phyloP scores from a whole-genome alignment of 352 stramenopile genomes.

The Phytophthora citrophthora region DNA sequence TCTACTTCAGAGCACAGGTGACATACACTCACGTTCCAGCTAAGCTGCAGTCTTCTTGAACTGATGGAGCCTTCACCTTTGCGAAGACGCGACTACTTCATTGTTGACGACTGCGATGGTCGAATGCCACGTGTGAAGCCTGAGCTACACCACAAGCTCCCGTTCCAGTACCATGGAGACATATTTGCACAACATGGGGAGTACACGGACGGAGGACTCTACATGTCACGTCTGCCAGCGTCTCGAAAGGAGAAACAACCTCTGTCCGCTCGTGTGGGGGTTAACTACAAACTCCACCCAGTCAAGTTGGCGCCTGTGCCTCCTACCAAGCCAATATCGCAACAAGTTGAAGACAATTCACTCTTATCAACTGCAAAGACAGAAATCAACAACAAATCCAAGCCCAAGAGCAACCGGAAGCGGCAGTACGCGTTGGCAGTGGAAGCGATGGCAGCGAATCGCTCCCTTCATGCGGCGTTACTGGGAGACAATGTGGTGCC shows the following conservation, averaged over 20 bases:
- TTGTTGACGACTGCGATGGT: slow-evolving; percentile 20
- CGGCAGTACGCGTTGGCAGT: slow-evolving; percentile 69
- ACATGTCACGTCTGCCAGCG: slow-evolving; percentile 72
- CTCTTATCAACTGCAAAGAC: slow-evolving; percentile 5
- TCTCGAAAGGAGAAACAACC: slow-evolving; percentile 52
- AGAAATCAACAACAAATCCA: slow-evolving; percentile 28
- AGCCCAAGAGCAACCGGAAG: slow-evolving; percentile 48
- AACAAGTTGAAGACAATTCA: slow-evolving; percentile 16
- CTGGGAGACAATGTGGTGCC: slow-evolving; percentile 69
- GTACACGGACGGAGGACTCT: slow-evolving; percentile 73
- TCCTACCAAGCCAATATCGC: slow-evolving; percentile 12
- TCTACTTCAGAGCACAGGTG: not conserved
- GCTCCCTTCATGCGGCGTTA: slow-evolving; percentile 50
- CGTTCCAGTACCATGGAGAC: slow-evolving; percentile 76
- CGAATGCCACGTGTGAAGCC: slow-evolving; percentile 15
- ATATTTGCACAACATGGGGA: slow-evolving; percentile 73
- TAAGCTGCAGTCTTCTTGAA: too few species aligned
- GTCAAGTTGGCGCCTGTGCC: slow-evolving; percentile 61
- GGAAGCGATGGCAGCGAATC: slow-evolving; percentile 72
- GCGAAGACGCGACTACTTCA: slow-evolving; percentile 39
- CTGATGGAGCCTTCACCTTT: slow-evolving; percentile 25
- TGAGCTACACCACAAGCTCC: slow-evolving; percentile 46
- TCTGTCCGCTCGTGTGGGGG: slow-evolving; percentile 28
- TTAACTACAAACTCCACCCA: slow-evolving; percentile 46
- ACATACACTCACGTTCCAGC: too few species aligned